phyloP scores from a whole-genome alignment of 768 basidiomycete genomes.

The Collybiopsis luxurians region DNA sequence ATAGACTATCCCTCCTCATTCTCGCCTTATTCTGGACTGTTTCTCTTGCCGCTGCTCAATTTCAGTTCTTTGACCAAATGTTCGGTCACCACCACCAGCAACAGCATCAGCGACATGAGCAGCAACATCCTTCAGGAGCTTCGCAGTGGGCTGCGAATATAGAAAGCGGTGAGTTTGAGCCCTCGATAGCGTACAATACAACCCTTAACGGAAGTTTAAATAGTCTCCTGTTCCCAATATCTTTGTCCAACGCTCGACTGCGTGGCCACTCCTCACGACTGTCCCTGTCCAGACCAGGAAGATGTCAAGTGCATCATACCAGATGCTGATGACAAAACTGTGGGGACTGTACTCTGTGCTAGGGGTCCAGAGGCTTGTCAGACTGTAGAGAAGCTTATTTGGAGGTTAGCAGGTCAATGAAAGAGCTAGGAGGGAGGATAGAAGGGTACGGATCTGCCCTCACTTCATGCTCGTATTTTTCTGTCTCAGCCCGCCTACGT shows the following conservation, averaged over 20 bases:
- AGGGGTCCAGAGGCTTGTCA: slow-evolving; percentile 63
- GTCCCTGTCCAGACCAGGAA: slow-evolving; percentile 74
- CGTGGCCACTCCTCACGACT: slow-evolving; percentile 58
- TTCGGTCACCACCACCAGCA: slow-evolving; percentile 66
- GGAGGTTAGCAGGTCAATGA: slow-evolving; percentile 36
- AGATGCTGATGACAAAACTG: slow-evolving; percentile 48
- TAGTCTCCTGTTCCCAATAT: slow-evolving; percentile 73
- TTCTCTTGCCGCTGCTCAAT: slow-evolving; percentile 53
- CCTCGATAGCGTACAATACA: background rate
- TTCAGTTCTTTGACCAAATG: slow-evolving; percentile 78
- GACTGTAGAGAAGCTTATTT: slow-evolving; percentile 40
- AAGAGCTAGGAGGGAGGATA: too few species aligned
- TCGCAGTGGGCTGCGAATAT: slow-evolving; percentile 67
- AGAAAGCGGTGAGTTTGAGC: slow-evolving; percentile 51
- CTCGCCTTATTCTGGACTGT: slow-evolving; percentile 3
- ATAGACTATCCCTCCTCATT: slow-evolving; percentile 1
- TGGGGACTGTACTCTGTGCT: slow-evolving; percentile 67
- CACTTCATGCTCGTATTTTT: too few species aligned
- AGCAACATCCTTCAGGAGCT: slow-evolving; percentile 32
- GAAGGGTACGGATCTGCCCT: too few species aligned
- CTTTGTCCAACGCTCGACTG: slow-evolving; percentile 75
- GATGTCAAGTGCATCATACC: slow-evolving; percentile 78
- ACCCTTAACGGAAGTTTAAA: background rate
- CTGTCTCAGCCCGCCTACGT: too few species aligned
- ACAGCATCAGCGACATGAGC: slow-evolving; percentile 52